Percentiles rank a stretch among this genome's conserved stretches.
These are phyloP conservation scores for Acacia melanoxylon DNA, from an alignment of 306 rosid genomes.

Conservation along the genomic window DNA sequence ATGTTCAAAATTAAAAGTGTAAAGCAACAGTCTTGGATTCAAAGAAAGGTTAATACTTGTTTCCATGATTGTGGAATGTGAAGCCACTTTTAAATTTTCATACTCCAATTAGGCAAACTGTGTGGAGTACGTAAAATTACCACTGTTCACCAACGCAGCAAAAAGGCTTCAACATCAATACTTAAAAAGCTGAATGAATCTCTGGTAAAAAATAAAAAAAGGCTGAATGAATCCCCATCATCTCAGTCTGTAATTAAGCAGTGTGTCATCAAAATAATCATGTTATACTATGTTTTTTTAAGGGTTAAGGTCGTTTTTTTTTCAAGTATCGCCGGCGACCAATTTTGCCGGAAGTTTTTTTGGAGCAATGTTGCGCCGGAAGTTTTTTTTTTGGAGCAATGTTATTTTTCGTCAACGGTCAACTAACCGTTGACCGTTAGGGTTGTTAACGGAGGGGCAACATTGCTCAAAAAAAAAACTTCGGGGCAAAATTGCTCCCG, in stretches of 20 bases:
- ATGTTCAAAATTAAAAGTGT: not conserved
- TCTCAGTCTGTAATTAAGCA: not conserved
- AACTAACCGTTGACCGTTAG: too few species aligned
- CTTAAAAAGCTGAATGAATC: not conserved
- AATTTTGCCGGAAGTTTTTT: too few species aligned
- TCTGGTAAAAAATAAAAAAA: not conserved
- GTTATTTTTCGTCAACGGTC: too few species aligned
- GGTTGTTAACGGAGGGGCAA: too few species aligned
- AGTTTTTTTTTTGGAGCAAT: too few species aligned
- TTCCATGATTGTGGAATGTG: not conserved
- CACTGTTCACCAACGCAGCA: not conserved
- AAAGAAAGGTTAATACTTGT: not conserved
- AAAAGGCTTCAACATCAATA: not conserved
- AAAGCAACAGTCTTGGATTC: not conserved
- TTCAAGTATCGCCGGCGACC: too few species aligned
- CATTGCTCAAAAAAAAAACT: too few species aligned
- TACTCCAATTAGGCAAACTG: not conserved
- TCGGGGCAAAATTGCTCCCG: too few species aligned
- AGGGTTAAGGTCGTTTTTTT: too few species aligned
- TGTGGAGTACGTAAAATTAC: not conserved
- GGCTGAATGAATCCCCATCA: not conserved
- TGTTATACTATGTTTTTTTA: not conserved
- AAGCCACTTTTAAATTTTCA: not conserved
- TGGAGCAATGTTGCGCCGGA: too few species aligned
- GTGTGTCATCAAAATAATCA: not conserved